Evolutionary conservation across 2,329 filamentous ascomycete species (phyloP).

Genomic region (Scedosporium dehoogii): DNA sequence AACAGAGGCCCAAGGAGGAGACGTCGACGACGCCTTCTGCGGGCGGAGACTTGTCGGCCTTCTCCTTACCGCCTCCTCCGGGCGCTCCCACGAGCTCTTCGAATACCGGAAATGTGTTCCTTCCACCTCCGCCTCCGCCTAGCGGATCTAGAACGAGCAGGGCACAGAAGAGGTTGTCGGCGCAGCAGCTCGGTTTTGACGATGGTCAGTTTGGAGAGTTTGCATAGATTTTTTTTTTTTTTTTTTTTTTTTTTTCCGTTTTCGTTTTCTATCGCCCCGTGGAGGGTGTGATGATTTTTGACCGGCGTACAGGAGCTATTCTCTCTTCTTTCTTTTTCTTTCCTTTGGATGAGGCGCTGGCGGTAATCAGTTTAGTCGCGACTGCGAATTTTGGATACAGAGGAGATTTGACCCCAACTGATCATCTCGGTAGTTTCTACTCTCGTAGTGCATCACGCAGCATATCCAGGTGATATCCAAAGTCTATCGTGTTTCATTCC

Average conservation of each 20-base stretch:
- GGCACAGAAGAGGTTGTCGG: conserved; percentile 30
- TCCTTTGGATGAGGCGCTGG: background rate
- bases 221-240: conserved; percentile 25
- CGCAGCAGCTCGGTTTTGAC: conserved; percentile 67
- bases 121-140: conserved; percentile 60
- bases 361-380: background rate
- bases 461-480: background rate
- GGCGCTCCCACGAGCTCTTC: conserved; percentile 18
- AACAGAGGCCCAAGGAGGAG: conserved; percentile 10
- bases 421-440: background rate
- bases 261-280: background rate
- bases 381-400: too few species aligned
- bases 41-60: conserved; percentile 35
- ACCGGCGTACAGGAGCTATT: too few species aligned
- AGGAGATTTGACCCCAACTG: too few species aligned
- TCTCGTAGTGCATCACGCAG: background rate
- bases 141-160: conserved; percentile 51
- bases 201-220: conserved; percentile 87
- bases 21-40: conserved; percentile 11
- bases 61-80: conserved; percentile 67
- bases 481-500: background rate
- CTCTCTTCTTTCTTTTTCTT: background rate
- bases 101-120: conserved; percentile 27
- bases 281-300: background rate
- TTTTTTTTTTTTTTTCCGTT: too few species aligned